Percentiles rank a stretch among this genome's conserved stretches.
Conservation (phyloP, 176 grass and related monocot species). For the Hsuehochloa calcarea region DNA sequence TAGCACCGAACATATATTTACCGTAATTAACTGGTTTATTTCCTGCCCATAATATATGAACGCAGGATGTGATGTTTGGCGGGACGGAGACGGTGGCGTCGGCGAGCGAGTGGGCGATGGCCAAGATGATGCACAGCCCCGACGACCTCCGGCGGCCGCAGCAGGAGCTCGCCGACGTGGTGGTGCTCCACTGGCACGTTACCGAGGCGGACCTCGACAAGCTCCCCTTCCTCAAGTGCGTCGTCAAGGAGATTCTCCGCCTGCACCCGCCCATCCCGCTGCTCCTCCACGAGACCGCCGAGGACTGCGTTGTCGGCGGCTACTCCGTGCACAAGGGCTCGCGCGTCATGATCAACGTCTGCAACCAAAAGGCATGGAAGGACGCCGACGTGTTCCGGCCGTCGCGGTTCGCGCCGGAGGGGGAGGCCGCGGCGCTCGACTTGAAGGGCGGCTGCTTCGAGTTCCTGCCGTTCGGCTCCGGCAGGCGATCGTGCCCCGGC, state of each 20-base stretch:
- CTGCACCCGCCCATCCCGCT: conserved; percentile 93
- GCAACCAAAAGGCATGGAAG: conserved; percentile 62
- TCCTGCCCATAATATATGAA: too few relatives aligned
- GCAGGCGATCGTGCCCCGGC: conserved; percentile 72
- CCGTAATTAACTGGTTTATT: too few relatives aligned
- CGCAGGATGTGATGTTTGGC: conserved; percentile 94
- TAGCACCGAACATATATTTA: too few relatives aligned
- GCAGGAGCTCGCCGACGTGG: conserved; percentile 55
- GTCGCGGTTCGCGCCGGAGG: conserved; percentile 43
- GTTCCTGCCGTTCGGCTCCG: conserved; percentile 85
- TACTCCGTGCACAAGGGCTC: conserved; percentile 63
- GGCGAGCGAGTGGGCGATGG: conserved; percentile 89
- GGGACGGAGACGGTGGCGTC: conserved; percentile 95
- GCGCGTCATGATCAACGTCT: conserved; percentile 86
- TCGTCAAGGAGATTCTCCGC: conserved; percentile 87
- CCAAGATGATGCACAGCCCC: conserved; percentile 85
- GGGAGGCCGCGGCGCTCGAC: conserved; percentile 48
- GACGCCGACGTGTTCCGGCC: conserved; percentile 66
- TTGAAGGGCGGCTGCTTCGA: conserved; percentile 93
- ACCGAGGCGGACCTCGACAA: conserved; percentile 69
- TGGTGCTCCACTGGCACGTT: conserved; percentile 61
- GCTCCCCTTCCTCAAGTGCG: conserved; percentile 81
- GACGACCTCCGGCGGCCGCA: conserved; percentile 65
- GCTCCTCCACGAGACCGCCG: conserved; percentile 82
- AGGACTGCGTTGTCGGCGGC: conserved; percentile 63